Base-by-base conservation (phyloP, 2,329 filamentous ascomycete genomes). In the Aspergillus pseudoviridinutans region DNA sequence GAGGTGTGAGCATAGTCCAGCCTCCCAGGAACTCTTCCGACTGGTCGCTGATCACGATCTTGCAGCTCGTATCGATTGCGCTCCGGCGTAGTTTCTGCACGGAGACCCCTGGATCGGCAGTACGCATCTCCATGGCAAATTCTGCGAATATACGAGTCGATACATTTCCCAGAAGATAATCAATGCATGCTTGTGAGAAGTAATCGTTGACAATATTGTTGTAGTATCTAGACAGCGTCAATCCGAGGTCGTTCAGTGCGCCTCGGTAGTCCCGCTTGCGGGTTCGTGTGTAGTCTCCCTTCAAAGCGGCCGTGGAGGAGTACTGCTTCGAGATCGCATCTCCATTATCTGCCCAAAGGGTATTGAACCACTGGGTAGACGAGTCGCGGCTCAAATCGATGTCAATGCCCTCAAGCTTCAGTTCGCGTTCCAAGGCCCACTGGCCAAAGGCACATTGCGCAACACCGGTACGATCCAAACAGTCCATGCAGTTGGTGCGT, bases 401-500 rank as follows among this genome's bases (percentile, higher is more conserved):
- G 56, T 88, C 85, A 58, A 92, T 87, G 0, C 89, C 90, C 61
- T 95, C 86, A 22, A 84, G 80, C 57, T 84, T 87, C 1, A 99
- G 80, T 68, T 97, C 91, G 32, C 82, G 72, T 63, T 97, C 91
- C 2, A 99, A 80, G 63, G 91, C 89, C 68, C 88, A 86, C 68
- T 91, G 90, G 4, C 85, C 94, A 70, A 92, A 92, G 0, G 92
- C 94, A 68, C 91, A 96, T 74, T 97, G 93, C 44, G 92, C 92
- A 24, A 99, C 92, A 65, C 97, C 97, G 1, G 94, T 99, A 24
- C 94, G 86, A 71, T 99, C 94, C 9, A 99, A 79, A 66, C 94
- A 99, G 70, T 99, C 94, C 94, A 99, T 97, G 74, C 94, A 99
- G 69, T 99, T 99, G 1, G 92, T 97, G 56, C 94, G 84, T n/a